A percentile compares a stretch with the other conserved stretches of the same genome.
These are phyloP conservation scores for Barnettozyma botsteinii DNA, from an alignment of 805 yeast genomes.

Conservation along the genomic window DNA sequence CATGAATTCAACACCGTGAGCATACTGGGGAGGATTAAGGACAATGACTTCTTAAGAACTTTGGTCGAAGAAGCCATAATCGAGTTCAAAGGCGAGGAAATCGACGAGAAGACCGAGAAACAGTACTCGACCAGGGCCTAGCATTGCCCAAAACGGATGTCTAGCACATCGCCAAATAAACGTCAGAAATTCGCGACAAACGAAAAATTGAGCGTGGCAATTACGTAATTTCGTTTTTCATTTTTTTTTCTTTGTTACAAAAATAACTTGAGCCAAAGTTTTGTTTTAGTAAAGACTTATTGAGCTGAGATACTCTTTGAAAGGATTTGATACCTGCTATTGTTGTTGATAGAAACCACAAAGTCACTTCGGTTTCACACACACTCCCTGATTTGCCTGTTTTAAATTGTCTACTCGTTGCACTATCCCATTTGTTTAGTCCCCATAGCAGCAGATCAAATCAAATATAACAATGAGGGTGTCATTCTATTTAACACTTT, in stretches of 20 bases:
- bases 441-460: background rate
- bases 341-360: too few relatives aligned
- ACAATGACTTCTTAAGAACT: conserved; percentile 32
- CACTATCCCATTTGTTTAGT: background rate
- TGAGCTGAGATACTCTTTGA: too few relatives aligned
- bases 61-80: conserved; percentile 43
- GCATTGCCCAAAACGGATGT: background rate
- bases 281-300: too few relatives aligned
- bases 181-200: background rate
- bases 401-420: background rate
- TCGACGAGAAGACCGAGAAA: conserved; percentile 52
- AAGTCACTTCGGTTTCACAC: too few relatives aligned
- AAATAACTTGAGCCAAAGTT: too few relatives aligned
- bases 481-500: background rate
- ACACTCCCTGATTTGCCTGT: too few relatives aligned
- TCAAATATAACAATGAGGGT: conserved; percentile 3
- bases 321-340: too few relatives aligned
- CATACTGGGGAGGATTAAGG: conserved; percentile 52
- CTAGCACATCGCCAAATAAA: background rate
- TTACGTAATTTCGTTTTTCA: background rate
- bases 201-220: too few relatives aligned
- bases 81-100: conserved; percentile 50
- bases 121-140: conserved; percentile 5
- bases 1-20: conserved; percentile 65
- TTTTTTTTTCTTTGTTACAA: background rate